Evolutionary conservation across 176 grass and related monocot species (phyloP).

Genomic region (Leersia perrieri): DNA sequence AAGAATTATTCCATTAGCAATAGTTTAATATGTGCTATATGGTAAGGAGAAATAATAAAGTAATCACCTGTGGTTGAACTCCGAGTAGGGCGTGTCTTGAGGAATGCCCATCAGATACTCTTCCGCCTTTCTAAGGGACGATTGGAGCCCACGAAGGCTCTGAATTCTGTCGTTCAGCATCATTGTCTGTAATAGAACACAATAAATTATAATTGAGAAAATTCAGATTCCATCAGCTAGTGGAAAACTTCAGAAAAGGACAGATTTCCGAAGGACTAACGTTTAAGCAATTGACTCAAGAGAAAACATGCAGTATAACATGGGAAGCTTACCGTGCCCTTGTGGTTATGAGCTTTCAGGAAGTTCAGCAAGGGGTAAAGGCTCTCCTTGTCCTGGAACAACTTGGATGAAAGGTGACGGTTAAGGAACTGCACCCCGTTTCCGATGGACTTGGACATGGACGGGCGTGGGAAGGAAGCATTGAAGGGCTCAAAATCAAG

Average conservation of each 20-base stretch:
- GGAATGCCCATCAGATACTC: constrained; percentile 65
- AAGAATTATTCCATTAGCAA: background rate
- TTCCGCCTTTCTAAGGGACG: constrained; percentile 91
- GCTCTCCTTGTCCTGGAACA: constrained; percentile 99
- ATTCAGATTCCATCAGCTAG: background rate
- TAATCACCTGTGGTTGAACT: constrained; percentile 69
- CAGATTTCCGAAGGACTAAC: background rate
- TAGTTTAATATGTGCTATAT: background rate
- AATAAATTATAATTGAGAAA: background rate
- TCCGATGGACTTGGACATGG: constrained; percentile 95
- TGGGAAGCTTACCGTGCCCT: constrained; percentile 66
- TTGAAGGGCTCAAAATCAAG: constrained; percentile 99
- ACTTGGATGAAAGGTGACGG: constrained; percentile 93
- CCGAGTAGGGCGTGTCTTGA: constrained; percentile 72
- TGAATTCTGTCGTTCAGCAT: constrained; percentile 97
- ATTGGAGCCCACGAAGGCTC: constrained; percentile 69
- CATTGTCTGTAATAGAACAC: constrained; percentile 67
- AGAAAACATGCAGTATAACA: background rate
- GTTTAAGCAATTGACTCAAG: background rate
- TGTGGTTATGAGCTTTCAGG: constrained; percentile 80
- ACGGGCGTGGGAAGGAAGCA: constrained; percentile 90
- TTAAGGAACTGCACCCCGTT: constrained; percentile 98
- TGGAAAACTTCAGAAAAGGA: background rate
- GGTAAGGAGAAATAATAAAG: background rate
- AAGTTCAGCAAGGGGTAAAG: constrained; percentile 88